A percentile compares a stretch with the other conserved stretches of the same genome.
phyloP scores from a whole-genome alignment of 2,329 filamentous ascomycete genomes.

The Penicillium nordicum region DNA sequence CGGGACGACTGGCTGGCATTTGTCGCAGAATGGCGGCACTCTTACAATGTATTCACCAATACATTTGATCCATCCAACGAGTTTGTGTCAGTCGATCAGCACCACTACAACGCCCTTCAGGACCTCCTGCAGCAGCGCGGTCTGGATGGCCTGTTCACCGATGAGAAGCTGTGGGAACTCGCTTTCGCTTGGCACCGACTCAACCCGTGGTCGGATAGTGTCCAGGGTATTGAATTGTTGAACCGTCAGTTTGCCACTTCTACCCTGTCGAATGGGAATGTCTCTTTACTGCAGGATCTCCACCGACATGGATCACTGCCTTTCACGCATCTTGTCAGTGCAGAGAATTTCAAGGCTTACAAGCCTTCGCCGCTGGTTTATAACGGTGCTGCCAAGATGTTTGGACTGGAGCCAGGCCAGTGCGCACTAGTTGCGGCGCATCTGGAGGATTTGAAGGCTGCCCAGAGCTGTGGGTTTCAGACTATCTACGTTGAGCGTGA shows the following conservation, averaged over 20 bases:
- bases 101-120: slow-evolving; percentile 63
- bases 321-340: slow-evolving; percentile 62
- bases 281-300: slow-evolving; percentile 63
- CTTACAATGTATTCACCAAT: slow-evolving; percentile 61
- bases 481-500: slow-evolving; percentile 71
- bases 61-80: slow-evolving; percentile 35
- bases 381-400: slow-evolving; percentile 59
- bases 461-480: slow-evolving; percentile 60
- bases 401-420: slow-evolving; percentile 57
- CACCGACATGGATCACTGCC: slow-evolving; percentile 55
- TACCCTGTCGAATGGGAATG: slow-evolving; percentile 74
- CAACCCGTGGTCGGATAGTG: slow-evolving; percentile 63
- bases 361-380: slow-evolving; percentile 70
- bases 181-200: slow-evolving; percentile 70
- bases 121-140: slow-evolving; percentile 56
- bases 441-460: slow-evolving; percentile 64
- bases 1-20: slow-evolving; percentile 61
- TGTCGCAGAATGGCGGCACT: slow-evolving; percentile 66
- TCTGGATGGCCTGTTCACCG: slow-evolving; percentile 58
- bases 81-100: slow-evolving; percentile 70
- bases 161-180: slow-evolving; percentile 58
- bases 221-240: slow-evolving; percentile 55
- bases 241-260: slow-evolving; percentile 57
- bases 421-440: slow-evolving; percentile 78
- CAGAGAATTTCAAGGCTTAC: slow-evolving; percentile 69